Conservation (phyloP, 1,284 basidiomycete species). For the Boletellus deceptivus region DNA sequence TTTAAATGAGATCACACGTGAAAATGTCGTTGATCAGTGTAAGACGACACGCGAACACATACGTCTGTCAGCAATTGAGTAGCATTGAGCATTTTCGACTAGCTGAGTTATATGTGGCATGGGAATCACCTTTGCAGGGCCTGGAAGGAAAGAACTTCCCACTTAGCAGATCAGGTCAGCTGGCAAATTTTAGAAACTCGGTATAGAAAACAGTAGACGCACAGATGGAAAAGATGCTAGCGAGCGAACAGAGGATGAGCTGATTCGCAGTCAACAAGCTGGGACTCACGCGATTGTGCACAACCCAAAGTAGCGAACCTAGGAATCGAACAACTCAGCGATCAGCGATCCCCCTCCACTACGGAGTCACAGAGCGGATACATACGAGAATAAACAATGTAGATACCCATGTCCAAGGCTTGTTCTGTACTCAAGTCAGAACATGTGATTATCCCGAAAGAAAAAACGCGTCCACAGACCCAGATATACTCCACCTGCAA, state of each 20-base stretch:
- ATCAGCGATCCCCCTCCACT: neutral
- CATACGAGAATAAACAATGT: neutral
- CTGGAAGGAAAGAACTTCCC: neutral
- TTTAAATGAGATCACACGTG: neutral
- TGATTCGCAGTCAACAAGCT: neutral
- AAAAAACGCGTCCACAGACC: neutral
- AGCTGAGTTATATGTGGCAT: neutral
- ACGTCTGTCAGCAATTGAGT: neutral
- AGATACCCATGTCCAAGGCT: neutral
- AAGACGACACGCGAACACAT: neutral
- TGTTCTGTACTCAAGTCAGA: neutral
- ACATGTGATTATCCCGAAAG: neutral
- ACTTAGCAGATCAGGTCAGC: neutral
- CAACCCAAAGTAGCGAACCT: neutral
- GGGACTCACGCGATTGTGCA: neutral
- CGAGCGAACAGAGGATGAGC: neutral
- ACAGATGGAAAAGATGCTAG: neutral
- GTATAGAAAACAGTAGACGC: neutral
- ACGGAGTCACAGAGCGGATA: neutral
- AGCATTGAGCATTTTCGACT: neutral
- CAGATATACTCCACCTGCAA: neutral
- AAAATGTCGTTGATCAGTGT: neutral
- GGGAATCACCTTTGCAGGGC: neutral
- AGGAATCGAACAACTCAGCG: neutral
- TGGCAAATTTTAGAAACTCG: neutral